These are phyloP conservation scores for Rosa persica DNA, from an alignment of 306 rosid genomes.

Conservation along the genomic window DNA sequence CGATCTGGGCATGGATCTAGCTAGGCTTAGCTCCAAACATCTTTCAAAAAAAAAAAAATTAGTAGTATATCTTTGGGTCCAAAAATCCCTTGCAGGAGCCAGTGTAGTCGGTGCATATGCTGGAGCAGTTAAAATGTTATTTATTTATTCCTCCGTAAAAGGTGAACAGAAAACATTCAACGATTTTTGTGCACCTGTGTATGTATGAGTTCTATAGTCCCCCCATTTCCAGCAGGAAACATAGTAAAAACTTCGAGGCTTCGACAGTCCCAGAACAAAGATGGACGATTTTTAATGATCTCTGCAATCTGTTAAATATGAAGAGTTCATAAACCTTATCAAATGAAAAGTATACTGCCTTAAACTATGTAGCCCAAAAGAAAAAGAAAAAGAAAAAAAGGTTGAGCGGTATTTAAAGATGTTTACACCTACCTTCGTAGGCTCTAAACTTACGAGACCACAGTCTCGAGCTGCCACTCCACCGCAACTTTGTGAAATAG, in stretches of 20 bases:
- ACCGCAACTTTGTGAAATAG: conserved; percentile 92
- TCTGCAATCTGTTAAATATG: conserved; percentile 72
- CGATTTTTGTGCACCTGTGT: conserved; percentile 61
- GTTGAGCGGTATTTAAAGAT: not conserved
- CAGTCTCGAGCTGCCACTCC: conserved; percentile 99
- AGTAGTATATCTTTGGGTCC: conserved; percentile 95
- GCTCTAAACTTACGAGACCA: conserved; percentile 96
- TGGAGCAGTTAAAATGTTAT: conserved; percentile 28
- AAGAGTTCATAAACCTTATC: not conserved
- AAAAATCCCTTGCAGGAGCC: conserved; percentile 98
- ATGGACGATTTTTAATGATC: conserved; percentile 97
- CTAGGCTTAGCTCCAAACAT: too few relatives aligned
- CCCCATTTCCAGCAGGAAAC: conserved; percentile 94
- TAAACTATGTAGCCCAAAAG: not conserved
- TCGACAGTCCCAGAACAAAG: conserved; percentile 99
- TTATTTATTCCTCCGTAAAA: not conserved
- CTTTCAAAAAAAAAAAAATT: too few relatives aligned
- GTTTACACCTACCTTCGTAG: conserved; percentile 59
- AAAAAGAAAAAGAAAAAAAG: not conserved
- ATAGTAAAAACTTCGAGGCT: conserved; percentile 90
- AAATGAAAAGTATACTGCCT: not conserved
- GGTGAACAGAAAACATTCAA: not conserved
- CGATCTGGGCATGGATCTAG: too few relatives aligned
- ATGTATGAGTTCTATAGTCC: conserved; percentile 88
- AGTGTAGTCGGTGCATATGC: conserved; percentile 92